Evolutionary conservation across 2,329 filamentous ascomycete species (phyloP), one percentile per base, ranked within the genome.

Genomic region (Ophiostoma australiae): DNA sequence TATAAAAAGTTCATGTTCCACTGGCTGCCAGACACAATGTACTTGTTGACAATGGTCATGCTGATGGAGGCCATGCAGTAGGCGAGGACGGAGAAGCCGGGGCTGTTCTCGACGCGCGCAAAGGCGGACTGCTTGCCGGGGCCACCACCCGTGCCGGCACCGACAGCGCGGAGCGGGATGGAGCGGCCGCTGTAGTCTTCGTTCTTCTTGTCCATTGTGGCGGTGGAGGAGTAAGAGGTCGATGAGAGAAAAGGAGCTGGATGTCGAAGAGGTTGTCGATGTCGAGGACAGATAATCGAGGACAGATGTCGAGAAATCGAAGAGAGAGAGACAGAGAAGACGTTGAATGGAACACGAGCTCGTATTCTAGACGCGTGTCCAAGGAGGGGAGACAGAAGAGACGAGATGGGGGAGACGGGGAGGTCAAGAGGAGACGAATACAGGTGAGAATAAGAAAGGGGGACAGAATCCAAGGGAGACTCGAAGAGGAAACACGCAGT

Each of bases 11-110:
- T 97, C 77, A 99, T 83, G 82, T 99, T 99, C 87, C 96, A 99
- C 75, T 90, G 87, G 69, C 87, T 86, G 73, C 95, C 95, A 8
- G 93, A 97, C 67, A 99, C 88, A 74, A 97, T 94, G 80, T 96
- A 99, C 85, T 99, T 99, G 84, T 99, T 99, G 80, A 96, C 95
- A n/a, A 97, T 92, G 8, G 95, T 99, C 95, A 99, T 99, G 80
- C 94, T 87, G 79, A 99, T 99, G n/a, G 94, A 97, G 70, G 94
- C 92, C 77, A 91, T 84, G 81, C 95, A 99, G 84, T 99, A 99
- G 68, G 92, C 89, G 75, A 97, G 79, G 76, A 99, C 91, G 31
- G 94, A 93, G 67, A 95, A 79, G 66, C 87, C 83, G 20, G 93
- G 92, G 80, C 89, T 95, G 81, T 93, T 92, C 77, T 90, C 86